Conservation (phyloP, 1,284 basidiomycete species). For the Leccinum subspadiceum region DNA sequence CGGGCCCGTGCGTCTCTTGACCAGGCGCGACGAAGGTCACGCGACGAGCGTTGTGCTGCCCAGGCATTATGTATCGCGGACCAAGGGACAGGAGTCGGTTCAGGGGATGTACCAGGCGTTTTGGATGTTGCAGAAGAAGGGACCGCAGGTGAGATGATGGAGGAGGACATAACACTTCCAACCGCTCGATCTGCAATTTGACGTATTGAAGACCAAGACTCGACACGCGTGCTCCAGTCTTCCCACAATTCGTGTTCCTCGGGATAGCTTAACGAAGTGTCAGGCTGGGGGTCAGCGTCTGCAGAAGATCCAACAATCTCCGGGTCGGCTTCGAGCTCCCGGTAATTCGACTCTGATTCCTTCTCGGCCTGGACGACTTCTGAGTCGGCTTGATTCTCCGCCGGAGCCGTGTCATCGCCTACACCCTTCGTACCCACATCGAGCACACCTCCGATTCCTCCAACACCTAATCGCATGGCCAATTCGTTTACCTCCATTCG, state of each 20-base stretch:
- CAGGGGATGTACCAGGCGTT: slow-evolving; percentile 39
- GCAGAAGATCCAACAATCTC: slow-evolving; percentile 19
- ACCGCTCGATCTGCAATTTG: slow-evolving; percentile 73
- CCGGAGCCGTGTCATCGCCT: slow-evolving; percentile 7
- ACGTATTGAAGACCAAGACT: slow-evolving; percentile 65
- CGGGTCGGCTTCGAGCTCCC: slow-evolving; percentile 19
- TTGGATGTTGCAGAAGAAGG: slow-evolving; percentile 19
- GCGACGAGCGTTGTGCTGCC: slow-evolving; percentile 50
- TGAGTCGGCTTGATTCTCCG: slow-evolving; percentile 14
- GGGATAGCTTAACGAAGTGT: slow-evolving; percentile 8
- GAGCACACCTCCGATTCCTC: slow-evolving; percentile 69
- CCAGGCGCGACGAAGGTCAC: slow-evolving; percentile 58
- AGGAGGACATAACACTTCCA: slow-evolving; percentile 56
- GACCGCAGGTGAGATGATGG: slow-evolving; percentile 19
- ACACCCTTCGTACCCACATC: slow-evolving; percentile 31
- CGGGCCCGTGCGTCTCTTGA: slow-evolving; percentile 52
- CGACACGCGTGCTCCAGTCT: slow-evolving; percentile 67
- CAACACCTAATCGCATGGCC: slow-evolving; percentile 76
- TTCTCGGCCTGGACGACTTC: slow-evolving; percentile 7
- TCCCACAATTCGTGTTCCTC: slow-evolving; percentile 56
- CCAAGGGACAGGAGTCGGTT: slow-evolving; percentile 64
- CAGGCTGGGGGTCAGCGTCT: slow-evolving; percentile 6
- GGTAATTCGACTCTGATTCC: slow-evolving; percentile 2
- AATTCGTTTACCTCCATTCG: slow-evolving; percentile 77
- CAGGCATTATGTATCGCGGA: slow-evolving; percentile 60